Conservation (phyloP, 2,329 filamentous ascomycete species). For the Emmonsia crescens region DNA sequence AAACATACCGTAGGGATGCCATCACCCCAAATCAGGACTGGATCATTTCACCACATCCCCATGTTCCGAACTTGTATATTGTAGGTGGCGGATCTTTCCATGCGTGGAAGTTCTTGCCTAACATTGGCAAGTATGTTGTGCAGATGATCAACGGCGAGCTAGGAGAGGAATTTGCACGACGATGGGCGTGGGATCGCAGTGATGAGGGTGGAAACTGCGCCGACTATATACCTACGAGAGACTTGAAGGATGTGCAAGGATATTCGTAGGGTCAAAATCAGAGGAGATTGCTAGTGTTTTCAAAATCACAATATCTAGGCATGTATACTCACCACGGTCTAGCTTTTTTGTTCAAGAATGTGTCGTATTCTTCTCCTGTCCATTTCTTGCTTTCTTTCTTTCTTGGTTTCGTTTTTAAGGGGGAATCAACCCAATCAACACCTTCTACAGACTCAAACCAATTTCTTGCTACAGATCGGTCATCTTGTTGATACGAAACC, state of each 20-base stretch:
- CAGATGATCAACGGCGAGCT: conserved; percentile 37
- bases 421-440: background rate
- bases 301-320: background rate
- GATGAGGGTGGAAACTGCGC: conserved; percentile 3
- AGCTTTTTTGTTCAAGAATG: no score
- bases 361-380: no score
- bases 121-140: conserved; percentile 40
- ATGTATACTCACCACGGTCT: no score
- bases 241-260: conserved; percentile 2
- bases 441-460: conserved; percentile 5
- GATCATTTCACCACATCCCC: conserved; percentile 41
- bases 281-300: background rate
- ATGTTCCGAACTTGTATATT: conserved; percentile 33
- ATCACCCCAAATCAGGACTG: conserved; percentile 46
- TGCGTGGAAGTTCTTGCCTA: conserved; percentile 44
- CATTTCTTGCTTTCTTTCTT: background rate
- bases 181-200: conserved; percentile 7
- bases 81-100: conserved; percentile 44
- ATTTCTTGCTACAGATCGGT: conserved; percentile 5
- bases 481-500: conserved; percentile 4
- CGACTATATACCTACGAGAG: conserved; percentile 5
- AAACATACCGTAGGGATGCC: conserved; percentile 30
- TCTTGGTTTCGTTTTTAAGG: background rate
- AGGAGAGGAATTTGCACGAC: background rate
- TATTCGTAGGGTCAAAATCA: background rate